Conservation (phyloP, 1,139 yeast genomes). For the Saccharomyces hybrid region DNA sequence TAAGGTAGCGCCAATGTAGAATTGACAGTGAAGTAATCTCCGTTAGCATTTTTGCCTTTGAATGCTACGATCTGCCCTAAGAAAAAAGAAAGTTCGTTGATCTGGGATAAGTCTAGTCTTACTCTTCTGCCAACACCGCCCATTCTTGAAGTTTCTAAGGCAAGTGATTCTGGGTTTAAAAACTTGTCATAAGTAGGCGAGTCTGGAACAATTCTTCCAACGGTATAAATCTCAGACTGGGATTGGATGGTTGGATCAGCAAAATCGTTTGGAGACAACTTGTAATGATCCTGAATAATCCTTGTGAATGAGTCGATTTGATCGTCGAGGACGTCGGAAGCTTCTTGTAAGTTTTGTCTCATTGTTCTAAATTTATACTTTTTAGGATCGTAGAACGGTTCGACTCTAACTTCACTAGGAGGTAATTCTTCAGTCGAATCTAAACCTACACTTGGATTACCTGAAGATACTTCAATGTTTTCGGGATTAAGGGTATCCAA, state of each 20-base stretch:
- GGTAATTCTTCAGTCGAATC: slow-evolving; percentile 18
- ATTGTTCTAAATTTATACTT: slow-evolving; percentile 79
- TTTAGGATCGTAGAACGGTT: slow-evolving; percentile 61
- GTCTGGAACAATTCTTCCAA: slow-evolving; percentile 88
- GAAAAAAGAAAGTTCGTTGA: slow-evolving; percentile 55
- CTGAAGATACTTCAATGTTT: slow-evolving; percentile 34
- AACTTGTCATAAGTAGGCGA: slow-evolving; percentile 54
- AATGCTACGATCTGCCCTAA: slow-evolving; percentile 87
- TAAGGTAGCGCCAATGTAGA: slow-evolving; percentile 60
- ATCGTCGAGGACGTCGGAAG: slow-evolving; percentile 85
- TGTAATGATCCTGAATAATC: slow-evolving; percentile 42
- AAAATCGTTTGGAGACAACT: slow-evolving; percentile 43
- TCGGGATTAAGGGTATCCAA: slow-evolving; percentile 60
- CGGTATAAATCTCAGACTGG: slow-evolving; percentile 64
- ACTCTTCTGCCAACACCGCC: slow-evolving; percentile 83
- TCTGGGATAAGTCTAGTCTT: slow-evolving; percentile 47
- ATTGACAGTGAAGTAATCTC: slow-evolving; percentile 61
- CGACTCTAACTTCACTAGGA: slow-evolving; percentile 40
- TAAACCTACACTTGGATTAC: slow-evolving; percentile 23
- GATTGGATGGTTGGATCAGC: slow-evolving; percentile 75
- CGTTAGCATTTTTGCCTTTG: slow-evolving; percentile 82
- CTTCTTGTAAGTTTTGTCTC: slow-evolving; percentile 81
- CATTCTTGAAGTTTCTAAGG: slow-evolving; percentile 75
- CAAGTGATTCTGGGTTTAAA: slow-evolving; percentile 58
- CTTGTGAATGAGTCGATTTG: slow-evolving; percentile 66